Evolutionary conservation across 257 asterid genomes (phyloP), one percentile per base, ranked within the genome.

Genomic region (Mentha longifolia): DNA sequence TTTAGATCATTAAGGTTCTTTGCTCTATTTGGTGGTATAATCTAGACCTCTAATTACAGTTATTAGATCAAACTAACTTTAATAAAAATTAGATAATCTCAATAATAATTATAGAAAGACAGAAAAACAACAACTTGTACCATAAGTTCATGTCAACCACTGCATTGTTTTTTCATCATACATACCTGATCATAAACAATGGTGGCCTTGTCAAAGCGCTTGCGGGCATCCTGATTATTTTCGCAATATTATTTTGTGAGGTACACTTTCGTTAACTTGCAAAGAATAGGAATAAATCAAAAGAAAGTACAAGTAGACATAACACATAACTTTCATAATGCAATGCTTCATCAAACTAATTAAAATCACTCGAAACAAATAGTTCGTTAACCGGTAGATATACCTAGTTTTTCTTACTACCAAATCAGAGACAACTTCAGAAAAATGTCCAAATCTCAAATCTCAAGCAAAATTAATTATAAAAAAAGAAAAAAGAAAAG

Each of bases 141-240:
- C 64, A 68, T 60, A 68, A 45, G 61, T 45, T 28, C 31, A 14
- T 20, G 16, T 31, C 57, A 75, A 71, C 35, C 25, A 30, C 25
- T 35, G 46, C 52, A 15, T 31, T 35, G 4, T 22, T 20, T 33
- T 63, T 33, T 52, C 65, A 17, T 59, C 67, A 70, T 78, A 69
- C 74, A 74, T 62, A 89, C 99, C 99, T 95, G 99, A 75, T 95
- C 99, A 80, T 95, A 95, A 77, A 75, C 73, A 74, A 84, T 85
- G 77, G 84, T 91, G 61, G 95, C 97, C 77, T 95, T 95, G 81
- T 92, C 99, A 80, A 95, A 95, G 80, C 98, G 97, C 85, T 92
- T 95, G 80, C 84, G 99, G 77, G 96, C 90, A 78, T 95, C 99
- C 99, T 95, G 96, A 78, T 77, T 60, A n/a, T 65, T 73, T 72